phyloP scores from a whole-genome alignment of 805 yeast genomes.

The Candida maesae region DNA sequence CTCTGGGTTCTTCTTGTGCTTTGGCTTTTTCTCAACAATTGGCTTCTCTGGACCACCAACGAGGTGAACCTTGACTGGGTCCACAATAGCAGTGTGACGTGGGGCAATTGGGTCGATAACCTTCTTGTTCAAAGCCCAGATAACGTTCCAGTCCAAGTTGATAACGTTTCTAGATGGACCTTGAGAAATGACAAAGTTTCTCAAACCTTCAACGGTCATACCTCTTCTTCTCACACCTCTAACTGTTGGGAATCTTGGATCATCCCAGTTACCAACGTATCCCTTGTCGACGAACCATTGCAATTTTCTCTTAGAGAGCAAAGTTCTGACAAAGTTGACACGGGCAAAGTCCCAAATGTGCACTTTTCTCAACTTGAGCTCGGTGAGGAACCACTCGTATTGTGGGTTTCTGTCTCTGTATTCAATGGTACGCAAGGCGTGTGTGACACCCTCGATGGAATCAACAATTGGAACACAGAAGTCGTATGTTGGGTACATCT shows the following conservation, averaged over 20 bases:
- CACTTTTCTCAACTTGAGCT: conserved; percentile 82
- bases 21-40: conserved; percentile 70
- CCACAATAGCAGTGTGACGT: conserved; percentile 81
- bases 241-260: conserved; percentile 99
- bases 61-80: conserved; percentile 69
- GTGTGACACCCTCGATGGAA: conserved; percentile 94
- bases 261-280: conserved; percentile 90
- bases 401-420: conserved; percentile 98
- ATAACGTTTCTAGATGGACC: conserved; percentile 98
- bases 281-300: conserved; percentile 98
- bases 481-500: conserved; percentile 96
- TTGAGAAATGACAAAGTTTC: conserved; percentile 89
- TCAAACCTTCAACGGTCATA: conserved; percentile 97
- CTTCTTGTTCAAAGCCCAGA: conserved; percentile 98
- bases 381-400: conserved; percentile 91
- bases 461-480: conserved; percentile 98
- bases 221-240: conserved; percentile 99
- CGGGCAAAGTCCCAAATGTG: conserved; percentile 98
- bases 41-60: conserved; percentile 65
- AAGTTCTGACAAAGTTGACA: conserved; percentile 93
- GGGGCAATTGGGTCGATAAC: conserved; percentile 96
- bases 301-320: conserved; percentile 93
- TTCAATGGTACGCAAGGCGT: conserved; percentile 95
- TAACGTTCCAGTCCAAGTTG: conserved; percentile 94
- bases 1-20: conserved; percentile 92